Conservation (phyloP, 805 yeast species). For the Candida manassasensis region DNA sequence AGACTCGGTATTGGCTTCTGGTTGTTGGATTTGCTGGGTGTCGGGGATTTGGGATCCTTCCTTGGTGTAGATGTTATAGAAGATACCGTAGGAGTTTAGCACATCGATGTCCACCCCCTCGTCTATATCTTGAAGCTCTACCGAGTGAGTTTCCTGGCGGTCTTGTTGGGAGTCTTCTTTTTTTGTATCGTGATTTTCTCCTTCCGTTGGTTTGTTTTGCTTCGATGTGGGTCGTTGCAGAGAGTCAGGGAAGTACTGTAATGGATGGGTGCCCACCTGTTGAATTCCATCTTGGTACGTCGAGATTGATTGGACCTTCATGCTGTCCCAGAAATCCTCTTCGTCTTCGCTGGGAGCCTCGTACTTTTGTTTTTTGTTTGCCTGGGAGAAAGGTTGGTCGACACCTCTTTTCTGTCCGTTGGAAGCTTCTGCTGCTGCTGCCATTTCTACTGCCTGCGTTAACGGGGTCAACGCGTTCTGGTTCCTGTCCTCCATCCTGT, state of each 20-base stretch:
- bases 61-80: slow-evolving; percentile 31
- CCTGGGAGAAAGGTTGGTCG: not conserved
- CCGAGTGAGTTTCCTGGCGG: slow-evolving; percentile 2
- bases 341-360: slow-evolving; percentile 41
- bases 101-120: slow-evolving; percentile 34
- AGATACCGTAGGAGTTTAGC: slow-evolving; percentile 33
- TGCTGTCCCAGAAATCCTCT: slow-evolving; percentile 70
- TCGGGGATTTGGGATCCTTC: slow-evolving; percentile 26
- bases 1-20: slow-evolving; percentile 8
- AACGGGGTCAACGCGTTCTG: slow-evolving; percentile 30
- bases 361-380: slow-evolving; percentile 7
- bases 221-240: slow-evolving; percentile 11
- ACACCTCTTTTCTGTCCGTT: slow-evolving; percentile 5
- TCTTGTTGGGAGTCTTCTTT: slow-evolving; percentile 7
- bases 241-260: slow-evolving; percentile 28
- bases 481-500: slow-evolving; percentile 3
- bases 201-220: slow-evolving; percentile 2
- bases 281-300: slow-evolving; percentile 2
- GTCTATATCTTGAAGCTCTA: slow-evolving; percentile 11
- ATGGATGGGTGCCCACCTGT: slow-evolving; percentile 32
- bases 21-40: slow-evolving; percentile 6
- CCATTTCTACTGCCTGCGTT: slow-evolving; percentile 38
- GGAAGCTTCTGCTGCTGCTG: slow-evolving; percentile 26
- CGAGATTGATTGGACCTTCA: slow-evolving; percentile 31
- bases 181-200: slow-evolving; percentile 7